Evolutionary conservation across 148 eudicot genomes (phyloP).

Genomic region (Arctostaphylos glauca): DNA sequence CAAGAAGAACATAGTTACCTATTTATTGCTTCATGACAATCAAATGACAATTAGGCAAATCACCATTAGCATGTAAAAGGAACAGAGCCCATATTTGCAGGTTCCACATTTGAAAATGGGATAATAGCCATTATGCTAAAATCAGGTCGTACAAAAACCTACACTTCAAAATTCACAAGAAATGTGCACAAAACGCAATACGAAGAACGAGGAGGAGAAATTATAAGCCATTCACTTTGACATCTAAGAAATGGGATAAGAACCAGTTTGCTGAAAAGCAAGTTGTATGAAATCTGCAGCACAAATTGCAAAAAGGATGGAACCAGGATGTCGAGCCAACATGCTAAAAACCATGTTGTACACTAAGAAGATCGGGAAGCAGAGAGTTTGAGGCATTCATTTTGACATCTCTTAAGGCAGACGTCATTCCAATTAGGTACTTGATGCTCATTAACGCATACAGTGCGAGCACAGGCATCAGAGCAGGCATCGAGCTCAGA

Average conservation of each 20-base stretch:
- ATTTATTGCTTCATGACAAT: too few relatives aligned
- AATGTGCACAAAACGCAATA: not conserved
- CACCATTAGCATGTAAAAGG: not conserved
- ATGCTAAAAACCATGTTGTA: not conserved
- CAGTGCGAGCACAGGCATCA: constrained; percentile 70
- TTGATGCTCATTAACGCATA: constrained; percentile 67
- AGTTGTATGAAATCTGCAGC: not conserved
- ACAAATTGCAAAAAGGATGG: not conserved
- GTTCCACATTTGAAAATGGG: constrained; percentile 8
- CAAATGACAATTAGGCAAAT: not conserved
- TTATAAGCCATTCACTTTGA: constrained; percentile 54
- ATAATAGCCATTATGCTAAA: not conserved
- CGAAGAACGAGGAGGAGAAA: constrained; percentile 43
- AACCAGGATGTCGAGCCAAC: not conserved
- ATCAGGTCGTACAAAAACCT: not conserved
- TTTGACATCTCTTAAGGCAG: constrained; percentile 61
- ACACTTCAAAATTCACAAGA: not conserved
- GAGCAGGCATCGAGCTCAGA: constrained; percentile 68
- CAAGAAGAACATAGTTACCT: not conserved
- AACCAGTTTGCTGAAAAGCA: not conserved
- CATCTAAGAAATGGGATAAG: constrained; percentile 20
- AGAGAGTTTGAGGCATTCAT: constrained; percentile 59
- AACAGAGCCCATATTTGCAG: not conserved
- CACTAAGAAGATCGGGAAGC: constrained; percentile 37
- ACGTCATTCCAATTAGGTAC: constrained; percentile 69